Percentiles rank a stretch among this genome's conserved stretches.
Conservation (phyloP, 2,329 filamentous ascomycete species). For the Ascocoryne sarcoides region DNA sequence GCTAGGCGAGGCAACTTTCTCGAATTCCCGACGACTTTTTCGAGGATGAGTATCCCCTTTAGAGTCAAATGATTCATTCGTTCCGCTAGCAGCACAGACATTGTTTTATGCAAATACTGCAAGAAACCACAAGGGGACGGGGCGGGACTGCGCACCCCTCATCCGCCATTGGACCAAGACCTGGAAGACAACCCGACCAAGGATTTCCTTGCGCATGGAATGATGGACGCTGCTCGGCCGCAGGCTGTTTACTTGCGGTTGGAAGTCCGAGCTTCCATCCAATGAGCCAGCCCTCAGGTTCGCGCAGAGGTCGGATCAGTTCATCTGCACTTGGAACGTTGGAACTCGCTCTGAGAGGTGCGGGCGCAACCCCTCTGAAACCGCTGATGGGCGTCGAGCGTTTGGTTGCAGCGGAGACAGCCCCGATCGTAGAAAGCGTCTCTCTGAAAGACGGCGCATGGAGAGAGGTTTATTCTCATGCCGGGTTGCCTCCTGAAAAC, state of each 20-base stretch:
- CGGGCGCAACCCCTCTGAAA: neutral
- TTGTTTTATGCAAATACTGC: neutral
- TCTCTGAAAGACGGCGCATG: too few relatives aligned
- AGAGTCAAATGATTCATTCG: neutral
- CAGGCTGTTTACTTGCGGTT: neutral
- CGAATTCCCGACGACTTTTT: neutral
- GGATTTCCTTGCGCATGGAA: too few relatives aligned
- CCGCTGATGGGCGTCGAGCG: too few relatives aligned
- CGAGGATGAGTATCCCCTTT: neutral
- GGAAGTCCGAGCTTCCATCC: neutral
- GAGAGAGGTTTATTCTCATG: too few relatives aligned
- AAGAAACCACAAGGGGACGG: neutral
- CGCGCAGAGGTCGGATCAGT: neutral
- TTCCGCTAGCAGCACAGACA: neutral
- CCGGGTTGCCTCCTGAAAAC: too few relatives aligned
- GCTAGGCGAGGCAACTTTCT: too few relatives aligned
- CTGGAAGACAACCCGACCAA: neutral
- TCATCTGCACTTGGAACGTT: neutral
- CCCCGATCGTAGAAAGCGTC: too few relatives aligned
- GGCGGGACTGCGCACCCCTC: neutral
- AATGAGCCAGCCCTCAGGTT: neutral
- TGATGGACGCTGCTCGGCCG: neutral
- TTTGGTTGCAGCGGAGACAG: too few relatives aligned
- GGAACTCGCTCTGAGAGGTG: neutral
- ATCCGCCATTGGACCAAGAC: neutral